Percentiles rank a stretch among this genome's conserved stretches.
Conservation (phyloP, 2,329 filamentous ascomycete genomes). For the Ustilaginoidea virens region DNA sequence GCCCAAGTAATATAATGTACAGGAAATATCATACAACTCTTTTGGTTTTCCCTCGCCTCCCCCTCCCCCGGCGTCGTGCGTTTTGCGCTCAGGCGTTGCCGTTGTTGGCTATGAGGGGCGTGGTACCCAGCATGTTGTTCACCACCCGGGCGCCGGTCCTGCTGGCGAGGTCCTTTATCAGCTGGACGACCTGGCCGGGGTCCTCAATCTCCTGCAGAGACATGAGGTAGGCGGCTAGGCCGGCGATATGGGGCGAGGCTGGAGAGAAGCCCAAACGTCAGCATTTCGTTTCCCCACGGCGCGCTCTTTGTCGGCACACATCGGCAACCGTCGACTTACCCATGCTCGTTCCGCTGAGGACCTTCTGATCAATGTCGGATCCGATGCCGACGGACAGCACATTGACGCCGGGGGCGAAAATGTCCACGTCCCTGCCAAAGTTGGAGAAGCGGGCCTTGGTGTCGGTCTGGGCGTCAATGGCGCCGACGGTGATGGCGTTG, state of each 20-base stretch:
- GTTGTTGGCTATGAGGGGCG: conserved; percentile 41
- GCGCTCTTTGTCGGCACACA: no score
- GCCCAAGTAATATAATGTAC: no score
- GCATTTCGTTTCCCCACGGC: no score
- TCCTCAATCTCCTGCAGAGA: conserved; percentile 32
- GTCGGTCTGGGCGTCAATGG: conserved; percentile 36
- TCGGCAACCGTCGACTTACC: no score
- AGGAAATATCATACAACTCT: no score
- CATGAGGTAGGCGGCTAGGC: conserved; percentile 54
- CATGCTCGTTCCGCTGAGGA: conserved; percentile 44
- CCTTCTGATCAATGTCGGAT: conserved; percentile 27
- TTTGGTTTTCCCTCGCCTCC: no score
- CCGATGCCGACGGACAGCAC: conserved; percentile 36
- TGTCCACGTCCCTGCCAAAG: conserved; percentile 36
- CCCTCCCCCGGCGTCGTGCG: background rate
- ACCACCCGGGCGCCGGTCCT: conserved; percentile 27
- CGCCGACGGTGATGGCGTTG: conserved; percentile 44
- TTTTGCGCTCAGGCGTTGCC: conserved; percentile 15
- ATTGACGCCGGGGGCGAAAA: conserved; percentile 40
- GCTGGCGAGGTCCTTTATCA: conserved; percentile 39
- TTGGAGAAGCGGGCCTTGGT: conserved; percentile 39
- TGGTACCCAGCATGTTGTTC: conserved; percentile 28
- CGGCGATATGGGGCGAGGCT: conserved; percentile 51
- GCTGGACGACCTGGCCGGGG: conserved; percentile 19
- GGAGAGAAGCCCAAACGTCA: no score